Conservation (phyloP, 371 early-diverging fungal species). For the Mucor saturninus region DNA sequence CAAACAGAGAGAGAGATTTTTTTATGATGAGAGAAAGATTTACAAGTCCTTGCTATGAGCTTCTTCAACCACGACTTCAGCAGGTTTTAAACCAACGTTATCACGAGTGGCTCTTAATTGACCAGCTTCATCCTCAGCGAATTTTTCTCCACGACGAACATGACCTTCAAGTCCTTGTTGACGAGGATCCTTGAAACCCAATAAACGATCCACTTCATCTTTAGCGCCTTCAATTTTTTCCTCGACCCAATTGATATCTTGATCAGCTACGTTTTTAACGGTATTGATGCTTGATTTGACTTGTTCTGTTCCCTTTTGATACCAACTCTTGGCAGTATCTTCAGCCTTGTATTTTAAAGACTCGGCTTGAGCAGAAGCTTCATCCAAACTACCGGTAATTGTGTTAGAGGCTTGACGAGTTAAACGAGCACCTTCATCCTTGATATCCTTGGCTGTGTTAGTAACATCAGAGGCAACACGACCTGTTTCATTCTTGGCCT, state of each 20-base stretch:
- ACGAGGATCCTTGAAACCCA: conserved; percentile 1
- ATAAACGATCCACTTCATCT: conserved; percentile 18
- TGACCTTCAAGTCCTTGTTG: conserved; percentile 7
- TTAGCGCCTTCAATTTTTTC: conserved; percentile 22
- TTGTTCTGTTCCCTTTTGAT: conserved; percentile 23
- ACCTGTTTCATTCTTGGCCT: conserved; percentile 20
- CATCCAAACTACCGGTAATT: conserved; percentile 7
- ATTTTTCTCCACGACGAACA: conserved; percentile 34
- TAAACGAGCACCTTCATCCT: conserved; percentile 7
- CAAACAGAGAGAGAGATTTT: too few relatives aligned
- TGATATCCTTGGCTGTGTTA: conserved; percentile 5
- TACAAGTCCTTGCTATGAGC: conserved; percentile 16
- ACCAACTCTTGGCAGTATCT: conserved; percentile 23
- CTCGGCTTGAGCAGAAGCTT: conserved; percentile 3
- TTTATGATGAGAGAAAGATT: too few relatives aligned
- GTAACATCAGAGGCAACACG: conserved; percentile 7
- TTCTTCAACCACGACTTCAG: conserved; percentile 31
- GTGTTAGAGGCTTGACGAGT: conserved; percentile 15
- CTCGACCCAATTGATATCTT: conserved; percentile 26
- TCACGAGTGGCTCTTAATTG: conserved; percentile 27
- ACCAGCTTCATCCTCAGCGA: conserved; percentile 39
- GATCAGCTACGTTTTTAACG: conserved; percentile 16
- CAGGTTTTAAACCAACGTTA: conserved; percentile 19
- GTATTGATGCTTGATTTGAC: conserved; percentile 7
- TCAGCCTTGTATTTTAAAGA: conserved; percentile 17